These are phyloP conservation scores for Microbotryomycetes sp. DNA, from an alignment of 1,284 basidiomycete genomes.

Conservation along the genomic window DNA sequence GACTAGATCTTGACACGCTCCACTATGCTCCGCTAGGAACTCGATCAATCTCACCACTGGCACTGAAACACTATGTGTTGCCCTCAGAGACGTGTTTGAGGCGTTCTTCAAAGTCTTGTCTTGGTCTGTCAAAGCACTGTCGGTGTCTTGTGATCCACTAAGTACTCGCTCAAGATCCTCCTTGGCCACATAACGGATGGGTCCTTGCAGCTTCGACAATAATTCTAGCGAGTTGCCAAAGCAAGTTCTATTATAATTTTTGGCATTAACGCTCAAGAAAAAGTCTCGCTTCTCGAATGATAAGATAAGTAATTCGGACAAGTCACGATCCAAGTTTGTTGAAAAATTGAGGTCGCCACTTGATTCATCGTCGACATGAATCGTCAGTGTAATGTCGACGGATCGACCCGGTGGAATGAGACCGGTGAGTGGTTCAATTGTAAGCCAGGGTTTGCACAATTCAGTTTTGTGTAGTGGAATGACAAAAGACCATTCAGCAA, in stretches of 20 bases:
- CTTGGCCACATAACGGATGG: constrained; percentile 4
- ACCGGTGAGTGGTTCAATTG: constrained; percentile 13
- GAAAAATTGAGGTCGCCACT: constrained; percentile 10
- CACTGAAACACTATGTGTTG: too few species aligned
- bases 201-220: constrained; percentile 6
- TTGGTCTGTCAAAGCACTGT: not conserved
- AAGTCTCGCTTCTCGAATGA: constrained; percentile 26
- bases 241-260: constrained; percentile 16
- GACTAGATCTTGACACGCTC: constrained; percentile 12
- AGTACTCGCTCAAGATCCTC: constrained; percentile 4
- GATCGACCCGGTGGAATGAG: constrained; percentile 14
- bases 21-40: constrained; percentile 22
- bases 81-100: too few species aligned
- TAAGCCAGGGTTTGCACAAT: constrained; percentile 20
- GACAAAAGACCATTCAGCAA: constrained; percentile 22
- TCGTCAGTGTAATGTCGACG: constrained; percentile 12
- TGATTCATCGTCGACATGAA: constrained; percentile 8
- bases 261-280: constrained; percentile 21
- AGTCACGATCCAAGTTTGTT: not conserved
- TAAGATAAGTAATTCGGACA: constrained; percentile 25
- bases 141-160: not conserved
- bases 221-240: constrained; percentile 14
- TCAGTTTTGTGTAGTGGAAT: constrained; percentile 2
- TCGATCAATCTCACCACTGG: constrained; percentile 14
- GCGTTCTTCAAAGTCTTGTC: too few species aligned